phyloP scores from a whole-genome alignment of 164 flowering plant genomes.

The Taxillus chinensis region DNA sequence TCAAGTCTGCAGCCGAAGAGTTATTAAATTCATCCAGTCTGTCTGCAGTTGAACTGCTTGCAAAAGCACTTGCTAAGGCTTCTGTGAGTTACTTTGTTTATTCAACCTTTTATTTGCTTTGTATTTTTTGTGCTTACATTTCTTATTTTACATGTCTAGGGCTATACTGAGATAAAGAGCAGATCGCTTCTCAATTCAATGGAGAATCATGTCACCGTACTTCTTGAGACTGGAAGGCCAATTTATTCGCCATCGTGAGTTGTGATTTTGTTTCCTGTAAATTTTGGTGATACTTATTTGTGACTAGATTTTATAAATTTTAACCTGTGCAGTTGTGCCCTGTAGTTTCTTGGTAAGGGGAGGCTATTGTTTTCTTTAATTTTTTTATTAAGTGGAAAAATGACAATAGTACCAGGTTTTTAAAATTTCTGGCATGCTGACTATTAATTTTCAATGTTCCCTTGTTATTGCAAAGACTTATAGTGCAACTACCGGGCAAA shows the following conservation, averaged over 20 bases:
- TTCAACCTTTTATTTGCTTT: background rate
- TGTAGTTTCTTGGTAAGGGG: too few relatives aligned
- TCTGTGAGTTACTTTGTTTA: conserved; percentile 38
- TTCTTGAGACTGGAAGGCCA: conserved; percentile 69
- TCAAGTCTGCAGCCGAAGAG: conserved; percentile 76
- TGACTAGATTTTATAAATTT: too few relatives aligned
- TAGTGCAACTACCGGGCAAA: too few relatives aligned
- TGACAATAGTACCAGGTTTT: too few relatives aligned
- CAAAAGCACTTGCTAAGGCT: conserved; percentile 91
- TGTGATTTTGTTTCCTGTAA: too few relatives aligned
- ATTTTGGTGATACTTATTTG: background rate
- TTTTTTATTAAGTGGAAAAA: too few relatives aligned
- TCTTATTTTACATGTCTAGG: conserved; percentile 31
- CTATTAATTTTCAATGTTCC: too few relatives aligned
- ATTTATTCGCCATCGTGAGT: conserved; percentile 71
- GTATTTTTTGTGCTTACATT: background rate
- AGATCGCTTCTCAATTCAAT: conserved; percentile 74
- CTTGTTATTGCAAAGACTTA: too few relatives aligned
- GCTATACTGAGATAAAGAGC: conserved; percentile 80
- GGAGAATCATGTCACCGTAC: conserved; percentile 71
- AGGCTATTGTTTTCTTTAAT: too few relatives aligned
- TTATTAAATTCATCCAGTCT: conserved; percentile 54
- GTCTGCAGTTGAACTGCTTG: conserved; percentile 71
- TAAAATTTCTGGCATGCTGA: too few relatives aligned
- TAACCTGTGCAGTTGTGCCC: too few relatives aligned